These are phyloP conservation scores for Russula olivacea DNA, from an alignment of 768 basidiomycete species.

Conservation along the genomic window DNA sequence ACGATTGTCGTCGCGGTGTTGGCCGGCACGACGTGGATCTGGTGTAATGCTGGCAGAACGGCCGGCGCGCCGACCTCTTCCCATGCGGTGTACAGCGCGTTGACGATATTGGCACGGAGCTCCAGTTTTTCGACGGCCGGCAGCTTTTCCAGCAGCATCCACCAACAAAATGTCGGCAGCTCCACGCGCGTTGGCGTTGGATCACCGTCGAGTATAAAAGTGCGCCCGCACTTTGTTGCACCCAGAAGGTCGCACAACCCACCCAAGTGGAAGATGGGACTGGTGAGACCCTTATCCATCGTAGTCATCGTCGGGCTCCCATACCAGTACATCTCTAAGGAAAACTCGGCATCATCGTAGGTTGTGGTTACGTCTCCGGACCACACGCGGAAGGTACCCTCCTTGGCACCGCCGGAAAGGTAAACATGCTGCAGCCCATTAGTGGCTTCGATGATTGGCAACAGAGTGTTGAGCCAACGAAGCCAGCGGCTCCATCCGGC, in stretches of 20 bases:
- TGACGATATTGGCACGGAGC: background rate
- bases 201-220: constrained; percentile 8
- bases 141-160: constrained; percentile 6
- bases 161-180: constrained; percentile 2
- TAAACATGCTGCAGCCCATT: constrained; percentile 11
- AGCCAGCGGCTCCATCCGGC: constrained; percentile 10
- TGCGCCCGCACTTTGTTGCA: background rate
- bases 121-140: constrained; percentile 11
- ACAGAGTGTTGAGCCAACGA: constrained; percentile 3
- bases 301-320: background rate
- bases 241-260: constrained; percentile 2
- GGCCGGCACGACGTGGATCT: background rate
- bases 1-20: background rate
- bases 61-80: constrained; percentile 1
- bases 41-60: constrained; percentile 3
- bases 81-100: constrained; percentile 7
- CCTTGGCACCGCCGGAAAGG: constrained; percentile 10
- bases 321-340: constrained; percentile 9
- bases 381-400: constrained; percentile 16
- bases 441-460: background rate
- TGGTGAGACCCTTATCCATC: background rate
- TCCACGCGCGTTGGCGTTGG: background rate
- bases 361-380: background rate
- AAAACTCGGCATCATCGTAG: constrained; percentile 6
- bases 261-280: constrained; percentile 11